Conservation (phyloP, 495 filamentous ascomycete genomes). For the Trichoderma gamsii region DNA sequence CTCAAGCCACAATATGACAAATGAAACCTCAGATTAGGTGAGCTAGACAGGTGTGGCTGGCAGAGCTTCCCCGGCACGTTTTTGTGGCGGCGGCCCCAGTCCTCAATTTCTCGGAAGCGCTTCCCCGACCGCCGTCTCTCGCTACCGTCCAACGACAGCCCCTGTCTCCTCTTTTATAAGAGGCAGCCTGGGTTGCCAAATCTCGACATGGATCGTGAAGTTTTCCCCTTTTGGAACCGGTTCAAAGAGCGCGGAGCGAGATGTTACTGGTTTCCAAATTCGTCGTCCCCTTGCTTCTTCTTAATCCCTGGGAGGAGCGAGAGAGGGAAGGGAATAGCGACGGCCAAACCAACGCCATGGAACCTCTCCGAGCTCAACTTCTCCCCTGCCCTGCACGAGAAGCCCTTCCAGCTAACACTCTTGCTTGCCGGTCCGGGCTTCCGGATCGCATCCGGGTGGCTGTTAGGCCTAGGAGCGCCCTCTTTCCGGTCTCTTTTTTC, state of each 20-base stretch:
- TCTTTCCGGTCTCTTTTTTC: neutral
- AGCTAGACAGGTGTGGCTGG: neutral
- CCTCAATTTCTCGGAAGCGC: constrained; percentile 1
- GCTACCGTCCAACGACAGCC: neutral
- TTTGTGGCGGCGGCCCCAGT: neutral
- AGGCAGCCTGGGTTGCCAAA: neutral
- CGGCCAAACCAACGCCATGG: neutral
- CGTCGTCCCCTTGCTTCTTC: neutral
- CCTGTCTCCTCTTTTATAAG: neutral
- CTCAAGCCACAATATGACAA: neutral
- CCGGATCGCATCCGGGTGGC: neutral
- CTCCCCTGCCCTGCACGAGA: neutral
- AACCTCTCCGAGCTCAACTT: neutral
- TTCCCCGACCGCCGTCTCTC: constrained; percentile 1
- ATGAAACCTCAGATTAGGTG: neutral
- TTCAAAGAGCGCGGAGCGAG: neutral
- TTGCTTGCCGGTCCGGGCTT: neutral
- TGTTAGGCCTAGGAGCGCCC: neutral
- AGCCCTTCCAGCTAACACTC: neutral
- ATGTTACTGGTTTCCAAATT: neutral
- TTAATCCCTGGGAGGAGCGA: neutral
- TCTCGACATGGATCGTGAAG: constrained; percentile 5
- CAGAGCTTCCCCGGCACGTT: neutral
- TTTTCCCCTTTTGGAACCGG: neutral
- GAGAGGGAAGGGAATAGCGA: neutral